Evolutionary conservation across 768 basidiomycete species (phyloP), one percentile per base, ranked within the genome.

Genomic region (Coprinellus micaceus): DNA sequence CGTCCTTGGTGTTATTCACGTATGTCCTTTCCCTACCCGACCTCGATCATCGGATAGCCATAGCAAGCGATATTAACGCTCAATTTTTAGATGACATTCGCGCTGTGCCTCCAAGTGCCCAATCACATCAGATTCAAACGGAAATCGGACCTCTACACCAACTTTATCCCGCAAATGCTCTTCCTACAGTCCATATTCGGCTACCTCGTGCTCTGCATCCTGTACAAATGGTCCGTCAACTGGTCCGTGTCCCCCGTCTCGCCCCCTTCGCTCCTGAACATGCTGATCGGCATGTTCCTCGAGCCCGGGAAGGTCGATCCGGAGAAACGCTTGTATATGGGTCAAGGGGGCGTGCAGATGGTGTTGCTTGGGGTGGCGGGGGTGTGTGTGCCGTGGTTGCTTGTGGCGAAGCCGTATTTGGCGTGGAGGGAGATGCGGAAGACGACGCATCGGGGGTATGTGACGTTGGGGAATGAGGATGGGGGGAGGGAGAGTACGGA

Each of bases 11-110:
- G 95, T 99, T 61, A 89, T 90, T 58, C 96, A 99, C 71, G 96
- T 98, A 74, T 63, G 86, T 74, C 50, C 47, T 17, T 45, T 46
- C 36, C 28, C 54, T 19, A 21, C 60, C 37, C 59, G 30, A 22
- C 45, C 33, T 40, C 40, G 41, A 52, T 53, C 41, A 19, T n/a
- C n/a, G n/a, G n/a, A n/a, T n/a, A n/a, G n/a, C n/a, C n/a, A n/a
- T n/a, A n/a, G n/a, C n/a, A n/a, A n/a, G n/a, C n/a, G n/a, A n/a
- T n/a, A n/a, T n/a, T n/a, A n/a, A n/a, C n/a, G n/a, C n/a, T n/a
- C n/a, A n/a, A n/a, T n/a, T n/a, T n/a, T 21, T 64, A 99, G 96
- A 99, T 99, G 97, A 94, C 96, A 17, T 99, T 98, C 68, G 94
- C 97, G 9, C 78, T 98, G 61, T 98, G 94, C 71, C 79, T 99